Evolutionary conservation across 306 rosid species (phyloP).

Genomic region (Lathyrus aphaca): DNA sequence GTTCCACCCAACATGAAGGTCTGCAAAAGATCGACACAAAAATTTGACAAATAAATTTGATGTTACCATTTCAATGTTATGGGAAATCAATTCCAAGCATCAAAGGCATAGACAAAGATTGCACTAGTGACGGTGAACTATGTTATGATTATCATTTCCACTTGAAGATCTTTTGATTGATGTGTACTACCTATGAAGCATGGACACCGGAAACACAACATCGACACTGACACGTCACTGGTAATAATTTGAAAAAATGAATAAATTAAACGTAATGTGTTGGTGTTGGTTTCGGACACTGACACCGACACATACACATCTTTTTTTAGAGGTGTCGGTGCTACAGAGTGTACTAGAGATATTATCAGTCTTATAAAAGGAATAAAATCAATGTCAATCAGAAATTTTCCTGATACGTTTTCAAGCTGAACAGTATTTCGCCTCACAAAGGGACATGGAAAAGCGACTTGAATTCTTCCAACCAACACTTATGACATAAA

Average conservation of each 20-base stretch:
- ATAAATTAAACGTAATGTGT: too few relatives aligned
- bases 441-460: conserved; percentile 17
- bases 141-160: not conserved
- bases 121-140: conserved; percentile 13
- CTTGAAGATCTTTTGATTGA: not conserved
- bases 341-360: conserved; percentile 19
- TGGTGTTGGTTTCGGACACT: too few relatives aligned
- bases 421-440: conserved; percentile 33
- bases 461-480: conserved; percentile 7
- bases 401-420: not conserved
- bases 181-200: too few relatives aligned
- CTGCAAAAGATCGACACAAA: conserved; percentile 48
- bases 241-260: too few relatives aligned
- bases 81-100: conserved; percentile 26
- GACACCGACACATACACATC: too few relatives aligned
- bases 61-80: not conserved
- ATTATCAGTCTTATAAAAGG: conserved; percentile 20
- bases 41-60: conserved; percentile 14
- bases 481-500: conserved; percentile 14
- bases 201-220: too few relatives aligned
- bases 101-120: conserved; percentile 1
- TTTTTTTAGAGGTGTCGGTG: too few relatives aligned
- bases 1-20: conserved; percentile 88
- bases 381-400: conserved; percentile 28
- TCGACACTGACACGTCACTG: too few relatives aligned